Conservation (phyloP, 495 filamentous ascomycete species). For the Astrothelium macrocarpum region DNA sequence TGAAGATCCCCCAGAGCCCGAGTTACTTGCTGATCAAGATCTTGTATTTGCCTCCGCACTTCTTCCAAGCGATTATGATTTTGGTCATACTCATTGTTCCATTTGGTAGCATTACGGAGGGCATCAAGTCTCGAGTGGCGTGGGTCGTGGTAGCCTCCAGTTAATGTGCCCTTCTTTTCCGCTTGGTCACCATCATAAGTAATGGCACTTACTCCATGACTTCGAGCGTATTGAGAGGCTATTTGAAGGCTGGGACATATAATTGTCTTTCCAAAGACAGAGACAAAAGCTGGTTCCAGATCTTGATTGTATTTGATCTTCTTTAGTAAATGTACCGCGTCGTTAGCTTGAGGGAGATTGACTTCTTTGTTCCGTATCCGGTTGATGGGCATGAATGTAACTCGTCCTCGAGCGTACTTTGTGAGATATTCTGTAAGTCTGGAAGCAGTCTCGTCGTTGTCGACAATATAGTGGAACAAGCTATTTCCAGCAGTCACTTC, state of each 20-base stretch:
- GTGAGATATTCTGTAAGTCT: conserved; percentile 69
- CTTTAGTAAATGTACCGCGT: conserved; percentile 76
- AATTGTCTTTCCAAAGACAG: conserved; percentile 92
- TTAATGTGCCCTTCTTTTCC: conserved; percentile 89
- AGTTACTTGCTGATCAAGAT: conserved; percentile 79
- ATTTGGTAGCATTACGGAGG: conserved; percentile 63
- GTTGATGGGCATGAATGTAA: conserved; percentile 92
- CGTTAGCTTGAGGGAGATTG: conserved; percentile 75
- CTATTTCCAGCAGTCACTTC: conserved; percentile 89
- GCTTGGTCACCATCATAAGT: conserved; percentile 89
- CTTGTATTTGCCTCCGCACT: conserved; percentile 58
- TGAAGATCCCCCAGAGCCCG: conserved; percentile 67
- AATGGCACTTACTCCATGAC: conserved; percentile 82
- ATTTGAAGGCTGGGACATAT: conserved; percentile 83
- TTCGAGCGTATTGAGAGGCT: conserved; percentile 79
- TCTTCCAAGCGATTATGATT: conserved; percentile 48
- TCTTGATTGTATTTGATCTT: conserved; percentile 70
- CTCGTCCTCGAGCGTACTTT: conserved; percentile 68
- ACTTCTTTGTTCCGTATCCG: conserved; percentile 54
- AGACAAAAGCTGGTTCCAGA: conserved; percentile 78
- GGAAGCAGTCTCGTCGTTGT: conserved; percentile 81
- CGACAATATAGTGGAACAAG: conserved; percentile 93
- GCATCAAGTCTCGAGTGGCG: conserved; percentile 74
- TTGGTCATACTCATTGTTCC: conserved; percentile 63
- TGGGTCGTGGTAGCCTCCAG: conserved; percentile 83